A percentile compares a stretch with the other conserved stretches of the same genome.
phyloP scores from a whole-genome alignment of 2,329 filamentous ascomycete species.

The Sporothrix brunneoviolacea region DNA sequence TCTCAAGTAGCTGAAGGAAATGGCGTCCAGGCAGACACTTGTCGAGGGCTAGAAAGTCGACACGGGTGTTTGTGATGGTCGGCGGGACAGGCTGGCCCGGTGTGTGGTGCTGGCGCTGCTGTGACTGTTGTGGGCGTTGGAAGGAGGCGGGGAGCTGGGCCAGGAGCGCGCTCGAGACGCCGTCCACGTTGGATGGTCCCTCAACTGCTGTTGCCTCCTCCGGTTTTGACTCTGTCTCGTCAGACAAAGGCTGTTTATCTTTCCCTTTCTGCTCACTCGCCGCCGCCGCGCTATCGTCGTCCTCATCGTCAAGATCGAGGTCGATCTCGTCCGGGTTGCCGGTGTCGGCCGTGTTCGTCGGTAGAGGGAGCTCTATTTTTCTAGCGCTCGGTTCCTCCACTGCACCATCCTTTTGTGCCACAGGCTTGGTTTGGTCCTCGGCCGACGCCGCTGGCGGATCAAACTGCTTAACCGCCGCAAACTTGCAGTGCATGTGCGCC shows the following conservation, averaged over 20 bases:
- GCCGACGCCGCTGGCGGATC: conserved; percentile 25
- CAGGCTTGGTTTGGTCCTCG: conserved; percentile 14
- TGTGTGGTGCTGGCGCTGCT: conserved; percentile 20
- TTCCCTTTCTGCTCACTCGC: neutral
- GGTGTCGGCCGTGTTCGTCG: conserved; percentile 4
- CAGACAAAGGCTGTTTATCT: neutral
- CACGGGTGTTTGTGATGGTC: conserved; percentile 69
- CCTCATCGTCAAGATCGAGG: conserved; percentile 55
- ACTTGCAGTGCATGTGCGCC: conserved; percentile 89
- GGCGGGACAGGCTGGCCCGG: conserved; percentile 60
- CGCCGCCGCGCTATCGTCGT: conserved; percentile 24
- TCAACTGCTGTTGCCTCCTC: conserved; percentile 14
- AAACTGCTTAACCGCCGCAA: conserved; percentile 60
- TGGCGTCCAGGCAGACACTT: conserved; percentile 77
- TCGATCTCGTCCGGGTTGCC: conserved; percentile 64
- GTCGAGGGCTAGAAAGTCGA: conserved; percentile 82
- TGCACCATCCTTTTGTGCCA: conserved; percentile 5
- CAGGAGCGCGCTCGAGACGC: conserved; percentile 58
- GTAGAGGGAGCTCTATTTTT: neutral
- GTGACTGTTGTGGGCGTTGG: conserved; percentile 31
- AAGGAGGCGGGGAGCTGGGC: conserved; percentile 74
- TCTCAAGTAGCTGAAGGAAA: conserved; percentile 72
- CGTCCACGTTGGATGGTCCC: conserved; percentile 12
- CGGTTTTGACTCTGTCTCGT: neutral
- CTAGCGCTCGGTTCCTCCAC: neutral